A percentile compares a stretch with the other conserved stretches of the same genome.
Conservation (phyloP, 345 rosid genomes). For the Gynandropsis gynandra region DNA sequence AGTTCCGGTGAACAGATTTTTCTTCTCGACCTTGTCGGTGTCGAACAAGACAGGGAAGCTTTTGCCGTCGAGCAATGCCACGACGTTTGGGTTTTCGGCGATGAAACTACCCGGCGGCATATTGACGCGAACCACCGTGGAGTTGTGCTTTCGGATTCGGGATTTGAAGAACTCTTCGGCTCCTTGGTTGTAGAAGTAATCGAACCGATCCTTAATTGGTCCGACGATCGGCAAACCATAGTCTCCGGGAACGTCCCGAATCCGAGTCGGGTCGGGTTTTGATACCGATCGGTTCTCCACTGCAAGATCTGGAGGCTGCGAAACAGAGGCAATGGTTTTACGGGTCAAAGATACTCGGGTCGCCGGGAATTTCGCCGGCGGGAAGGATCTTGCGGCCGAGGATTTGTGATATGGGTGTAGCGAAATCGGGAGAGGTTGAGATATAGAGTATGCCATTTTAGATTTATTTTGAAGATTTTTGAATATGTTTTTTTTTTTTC, state of each 20-base stretch:
- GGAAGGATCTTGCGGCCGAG: background rate
- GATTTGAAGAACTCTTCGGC: conserved; percentile 69
- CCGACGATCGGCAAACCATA: conserved; percentile 70
- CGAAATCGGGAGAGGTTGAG: conserved; percentile 25
- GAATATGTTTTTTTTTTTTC: too few species aligned
- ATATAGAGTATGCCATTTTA: conserved; percentile 25
- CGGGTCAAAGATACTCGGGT: conserved; percentile 10
- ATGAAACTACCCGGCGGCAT: conserved; percentile 86
- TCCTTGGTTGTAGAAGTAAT: conserved; percentile 67
- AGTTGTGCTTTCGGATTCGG: conserved; percentile 49
- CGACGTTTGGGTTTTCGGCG: conserved; percentile 49
- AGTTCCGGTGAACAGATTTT: conserved; percentile 60
- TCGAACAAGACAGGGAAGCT: conserved; percentile 71
- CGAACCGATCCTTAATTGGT: conserved; percentile 61
- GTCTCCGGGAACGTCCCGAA: conserved; percentile 48
- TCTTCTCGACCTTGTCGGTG: conserved; percentile 53
- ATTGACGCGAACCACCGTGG: conserved; percentile 62
- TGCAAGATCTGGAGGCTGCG: conserved; percentile 31
- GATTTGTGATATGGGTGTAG: conserved; percentile 17
- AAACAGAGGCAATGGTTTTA: conserved; percentile 29
- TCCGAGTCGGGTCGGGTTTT: background rate
- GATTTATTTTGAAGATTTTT: too few species aligned
- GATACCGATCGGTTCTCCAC: conserved; percentile 4
- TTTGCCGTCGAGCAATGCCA: conserved; percentile 70
- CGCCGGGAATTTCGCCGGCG: background rate